Conservation (phyloP, 257 asterid genomes). For the Jasminum sambac region DNA sequence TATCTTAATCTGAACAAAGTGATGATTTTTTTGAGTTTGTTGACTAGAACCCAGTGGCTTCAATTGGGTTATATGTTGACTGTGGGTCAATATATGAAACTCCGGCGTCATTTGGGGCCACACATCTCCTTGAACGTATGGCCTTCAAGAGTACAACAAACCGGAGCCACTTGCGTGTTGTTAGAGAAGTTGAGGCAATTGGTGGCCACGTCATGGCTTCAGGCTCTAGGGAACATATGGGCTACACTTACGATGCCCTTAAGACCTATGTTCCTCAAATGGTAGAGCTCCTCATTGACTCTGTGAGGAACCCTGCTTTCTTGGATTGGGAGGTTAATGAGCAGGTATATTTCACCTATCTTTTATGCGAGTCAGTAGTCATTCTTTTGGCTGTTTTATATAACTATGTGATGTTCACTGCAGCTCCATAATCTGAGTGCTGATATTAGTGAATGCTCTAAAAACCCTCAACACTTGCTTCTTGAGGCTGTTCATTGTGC, state of each 20-base stretch:
- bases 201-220: conserved; percentile 81
- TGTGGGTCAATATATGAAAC: conserved; percentile 86
- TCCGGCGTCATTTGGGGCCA: conserved; percentile 70
- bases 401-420: conserved; percentile 18
- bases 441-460: conserved; percentile 65
- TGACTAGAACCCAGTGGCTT: conserved; percentile 76
- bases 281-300: conserved; percentile 88
- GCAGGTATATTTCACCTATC: conserved; percentile 56
- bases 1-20: background rate
- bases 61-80: conserved; percentile 81
- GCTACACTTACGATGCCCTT: conserved; percentile 76
- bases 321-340: conserved; percentile 96
- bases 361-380: conserved; percentile 10
- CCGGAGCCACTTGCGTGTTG: conserved; percentile 78
- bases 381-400: conserved; percentile 3
- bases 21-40: conserved; percentile 24
- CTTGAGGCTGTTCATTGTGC: conserved; percentile 81
- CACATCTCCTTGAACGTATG: conserved; percentile 93
- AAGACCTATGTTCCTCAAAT: conserved; percentile 77
- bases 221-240: conserved; percentile 82
- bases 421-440: conserved; percentile 63
- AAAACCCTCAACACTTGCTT: conserved; percentile 76
- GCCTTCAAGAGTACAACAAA: conserved; percentile 87
- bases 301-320: conserved; percentile 85
- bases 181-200: conserved; percentile 92